Evolutionary conservation across 306 rosid species (phyloP).

Genomic region (Luffa acutangula): DNA sequence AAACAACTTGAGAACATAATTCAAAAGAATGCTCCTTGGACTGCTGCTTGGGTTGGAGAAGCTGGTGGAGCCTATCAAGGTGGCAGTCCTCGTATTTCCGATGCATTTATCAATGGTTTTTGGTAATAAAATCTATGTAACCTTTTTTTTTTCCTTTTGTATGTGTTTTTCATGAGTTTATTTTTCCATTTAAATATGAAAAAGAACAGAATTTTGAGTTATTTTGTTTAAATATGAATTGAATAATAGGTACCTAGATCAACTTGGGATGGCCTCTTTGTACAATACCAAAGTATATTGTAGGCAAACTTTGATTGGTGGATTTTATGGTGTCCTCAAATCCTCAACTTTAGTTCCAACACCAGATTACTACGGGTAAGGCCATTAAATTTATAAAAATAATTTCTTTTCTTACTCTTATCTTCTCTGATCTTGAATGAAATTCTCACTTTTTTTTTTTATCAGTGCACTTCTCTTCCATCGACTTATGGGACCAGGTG

Average conservation of each 20-base stretch:
- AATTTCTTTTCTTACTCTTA: neutral
- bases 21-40: conserved; percentile 32
- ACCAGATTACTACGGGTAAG: neutral
- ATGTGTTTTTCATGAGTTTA: too few species aligned
- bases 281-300: neutral
- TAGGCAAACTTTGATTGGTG: neutral
- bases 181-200: too few species aligned
- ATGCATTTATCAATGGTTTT: conserved; percentile 12
- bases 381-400: neutral
- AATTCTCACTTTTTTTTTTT: neutral
- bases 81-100: conserved; percentile 59
- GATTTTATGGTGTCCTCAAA: neutral
- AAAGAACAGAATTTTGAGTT: too few species aligned
- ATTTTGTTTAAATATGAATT: too few species aligned
- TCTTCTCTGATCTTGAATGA: too few species aligned
- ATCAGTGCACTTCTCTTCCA: neutral
- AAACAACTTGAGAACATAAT: conserved; percentile 32
- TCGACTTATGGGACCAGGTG: neutral
- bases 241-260: neutral
- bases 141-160: too few species aligned
- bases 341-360: neutral
- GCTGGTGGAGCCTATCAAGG: conserved; percentile 85
- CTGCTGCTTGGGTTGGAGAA: conserved; percentile 79
- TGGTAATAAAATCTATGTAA: too few species aligned
- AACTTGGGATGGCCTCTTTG: neutral